A percentile compares a stretch with the other conserved stretches of the same genome.
phyloP scores from a whole-genome alignment of 208 protist genomes.

The Trypanosoma boissoni region DNA sequence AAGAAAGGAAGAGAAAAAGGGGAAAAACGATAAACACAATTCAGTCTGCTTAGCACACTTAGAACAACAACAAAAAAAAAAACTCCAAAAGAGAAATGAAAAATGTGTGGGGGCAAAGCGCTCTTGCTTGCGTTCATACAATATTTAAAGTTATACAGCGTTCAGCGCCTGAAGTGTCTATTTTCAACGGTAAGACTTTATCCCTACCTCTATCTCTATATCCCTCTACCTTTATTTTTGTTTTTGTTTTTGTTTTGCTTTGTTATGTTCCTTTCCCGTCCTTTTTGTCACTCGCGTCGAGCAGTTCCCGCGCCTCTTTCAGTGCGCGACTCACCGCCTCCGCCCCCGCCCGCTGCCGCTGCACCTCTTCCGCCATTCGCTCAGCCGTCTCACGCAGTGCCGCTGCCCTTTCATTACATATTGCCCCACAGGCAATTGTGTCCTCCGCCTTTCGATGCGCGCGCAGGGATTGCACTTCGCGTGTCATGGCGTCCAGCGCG shows the following conservation, averaged over 20 bases:
- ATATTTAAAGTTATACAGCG: constrained; percentile 1
- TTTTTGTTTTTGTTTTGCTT: neutral
- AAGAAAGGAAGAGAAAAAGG: constrained; percentile 2
- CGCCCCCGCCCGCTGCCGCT: neutral
- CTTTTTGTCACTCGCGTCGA: constrained; percentile 2
- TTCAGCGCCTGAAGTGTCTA: neutral
- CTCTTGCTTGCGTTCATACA: constrained; percentile 6
- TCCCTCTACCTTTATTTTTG: no score
- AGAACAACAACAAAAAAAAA: constrained; percentile 4
- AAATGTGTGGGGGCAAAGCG: constrained; percentile 13
- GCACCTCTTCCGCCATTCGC: neutral
- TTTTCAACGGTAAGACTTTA: no score
- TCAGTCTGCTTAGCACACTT: neutral
- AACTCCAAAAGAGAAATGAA: neutral
- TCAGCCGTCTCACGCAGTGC: constrained; percentile 23
- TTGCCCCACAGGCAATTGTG: no score
- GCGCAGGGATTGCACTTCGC: neutral
- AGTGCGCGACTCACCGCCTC: neutral
- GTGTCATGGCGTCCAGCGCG: neutral
- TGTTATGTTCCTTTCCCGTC: neutral
- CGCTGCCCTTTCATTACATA: no score
- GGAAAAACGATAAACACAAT: neutral
- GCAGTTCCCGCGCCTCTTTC: constrained; percentile 6
- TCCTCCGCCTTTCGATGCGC: neutral
- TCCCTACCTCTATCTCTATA: no score